A percentile compares a stretch with the other conserved stretches of the same genome.
Conservation (phyloP, 1,284 basidiomycete genomes). For the Naganishia sp. region DNA sequence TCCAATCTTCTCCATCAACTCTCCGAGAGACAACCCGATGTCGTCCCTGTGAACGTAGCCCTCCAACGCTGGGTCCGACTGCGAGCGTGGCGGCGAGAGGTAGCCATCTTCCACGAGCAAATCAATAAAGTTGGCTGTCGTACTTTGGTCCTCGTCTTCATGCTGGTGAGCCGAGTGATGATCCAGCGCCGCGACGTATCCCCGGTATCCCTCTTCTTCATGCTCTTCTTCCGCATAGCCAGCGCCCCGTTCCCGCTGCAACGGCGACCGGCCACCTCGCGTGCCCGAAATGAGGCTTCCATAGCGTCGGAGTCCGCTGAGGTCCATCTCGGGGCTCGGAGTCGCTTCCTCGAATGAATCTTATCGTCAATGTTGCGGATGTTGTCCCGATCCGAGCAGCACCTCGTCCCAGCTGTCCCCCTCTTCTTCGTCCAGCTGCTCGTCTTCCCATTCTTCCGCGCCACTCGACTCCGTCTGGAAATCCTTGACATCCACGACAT, state of each 20-base stretch:
- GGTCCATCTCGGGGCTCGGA: conserved; percentile 23
- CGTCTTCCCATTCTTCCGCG: conserved; percentile 26
- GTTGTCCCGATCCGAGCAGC: conserved; percentile 7
- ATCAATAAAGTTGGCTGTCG: conserved; percentile 53
- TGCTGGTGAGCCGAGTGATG: neutral
- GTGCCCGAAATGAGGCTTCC: conserved; percentile 14
- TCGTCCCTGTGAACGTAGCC: conserved; percentile 23
- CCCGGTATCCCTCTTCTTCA: conserved; percentile 19
- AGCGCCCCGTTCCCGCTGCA: conserved; percentile 8
- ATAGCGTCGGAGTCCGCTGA: conserved; percentile 11
- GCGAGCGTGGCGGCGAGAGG: conserved; percentile 46
- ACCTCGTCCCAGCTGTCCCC: conserved; percentile 22
- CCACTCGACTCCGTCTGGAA: conserved; percentile 59
- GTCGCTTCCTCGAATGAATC: conserved; percentile 16
- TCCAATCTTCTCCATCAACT: conserved; percentile 32
- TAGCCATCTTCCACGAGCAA: conserved; percentile 51
- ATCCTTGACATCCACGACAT: conserved; percentile 83
- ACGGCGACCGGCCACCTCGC: neutral
- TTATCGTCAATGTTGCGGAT: neutral
- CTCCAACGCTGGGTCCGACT: conserved; percentile 5
- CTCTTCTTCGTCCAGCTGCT: conserved; percentile 14
- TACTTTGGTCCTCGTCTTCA: conserved; percentile 31
- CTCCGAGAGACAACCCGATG: conserved; percentile 35
- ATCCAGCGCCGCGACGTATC: conserved; percentile 7
- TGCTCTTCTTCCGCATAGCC: conserved; percentile 14